Conservation (phyloP, 768 basidiomycete genomes). For the Pisolithus microcarpus region DNA sequence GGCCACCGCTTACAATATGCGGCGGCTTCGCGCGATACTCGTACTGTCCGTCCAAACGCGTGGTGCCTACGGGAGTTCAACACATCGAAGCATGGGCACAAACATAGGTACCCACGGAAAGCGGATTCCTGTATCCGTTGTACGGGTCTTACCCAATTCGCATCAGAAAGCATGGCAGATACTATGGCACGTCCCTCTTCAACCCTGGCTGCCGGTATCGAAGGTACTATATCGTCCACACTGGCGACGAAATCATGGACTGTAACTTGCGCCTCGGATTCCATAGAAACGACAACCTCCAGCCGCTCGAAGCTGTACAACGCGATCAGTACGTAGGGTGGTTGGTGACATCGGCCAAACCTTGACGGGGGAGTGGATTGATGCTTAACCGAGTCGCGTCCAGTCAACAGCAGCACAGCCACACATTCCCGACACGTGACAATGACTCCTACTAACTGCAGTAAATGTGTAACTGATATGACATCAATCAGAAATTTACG, state of each 20-base stretch:
- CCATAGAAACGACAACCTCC: background rate
- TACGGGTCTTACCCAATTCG: conserved; percentile 17
- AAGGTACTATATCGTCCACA: background rate
- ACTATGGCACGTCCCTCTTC: conserved; percentile 19
- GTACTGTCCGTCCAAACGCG: conserved; percentile 13
- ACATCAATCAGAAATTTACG: too few species aligned
- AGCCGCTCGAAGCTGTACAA: background rate
- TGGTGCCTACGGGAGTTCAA: conserved; percentile 15
- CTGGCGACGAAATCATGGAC: conserved; percentile 18
- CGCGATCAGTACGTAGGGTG: background rate
- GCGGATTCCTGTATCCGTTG: conserved; percentile 6
- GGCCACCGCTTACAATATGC: background rate
- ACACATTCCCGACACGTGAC: background rate
- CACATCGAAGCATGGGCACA: background rate
- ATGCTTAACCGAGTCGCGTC: too few species aligned
- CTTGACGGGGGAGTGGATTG: too few species aligned
- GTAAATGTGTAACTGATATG: too few species aligned
- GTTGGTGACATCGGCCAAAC: background rate
- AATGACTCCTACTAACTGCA: too few species aligned
- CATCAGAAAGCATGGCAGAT: conserved; percentile 6
- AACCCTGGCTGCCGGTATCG: conserved; percentile 1
- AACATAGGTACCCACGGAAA: conserved; percentile 17
- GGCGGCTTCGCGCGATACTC: conserved; percentile 19
- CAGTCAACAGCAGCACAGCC: background rate
- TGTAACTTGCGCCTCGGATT: conserved; percentile 6